A percentile compares a stretch with the other conserved stretches of the same genome.
phyloP scores from a whole-genome alignment of 768 basidiomycete genomes.

The Scleroderma bovista region DNA sequence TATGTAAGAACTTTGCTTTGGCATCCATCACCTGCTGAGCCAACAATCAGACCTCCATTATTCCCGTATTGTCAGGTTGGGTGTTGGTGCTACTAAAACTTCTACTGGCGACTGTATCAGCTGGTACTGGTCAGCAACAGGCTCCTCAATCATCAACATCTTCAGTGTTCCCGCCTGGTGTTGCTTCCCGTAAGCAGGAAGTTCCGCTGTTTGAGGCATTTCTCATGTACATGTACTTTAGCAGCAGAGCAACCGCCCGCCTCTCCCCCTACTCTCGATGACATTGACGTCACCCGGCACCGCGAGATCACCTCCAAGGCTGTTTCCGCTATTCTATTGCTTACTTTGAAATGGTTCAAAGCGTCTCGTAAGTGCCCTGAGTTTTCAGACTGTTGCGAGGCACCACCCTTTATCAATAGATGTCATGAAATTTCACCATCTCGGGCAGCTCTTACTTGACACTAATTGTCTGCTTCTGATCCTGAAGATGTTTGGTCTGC shows the following conservation, averaged over 20 bases:
- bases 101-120: constrained; percentile 87
- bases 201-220: neutral
- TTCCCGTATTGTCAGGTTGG: constrained; percentile 84
- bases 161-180: constrained; percentile 66
- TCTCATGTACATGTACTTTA: constrained; percentile 16
- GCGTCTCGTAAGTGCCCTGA: constrained; percentile 73
- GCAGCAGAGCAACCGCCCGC: constrained; percentile 59
- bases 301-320: constrained; percentile 98
- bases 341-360: constrained; percentile 97
- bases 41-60: constrained; percentile 59
- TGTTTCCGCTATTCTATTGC: constrained; percentile 87
- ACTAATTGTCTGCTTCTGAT: constrained; percentile 92
- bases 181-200: constrained; percentile 51
- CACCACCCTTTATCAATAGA: constrained; percentile 44
- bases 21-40: neutral
- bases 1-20: constrained; percentile 56
- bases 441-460: constrained; percentile 92
- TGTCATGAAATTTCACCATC: constrained; percentile 97
- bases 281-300: constrained; percentile 89
- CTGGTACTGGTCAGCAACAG: constrained; percentile 51
- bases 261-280: constrained; percentile 76
- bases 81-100: constrained; percentile 92
- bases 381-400: neutral
- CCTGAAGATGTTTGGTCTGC: constrained; percentile 96
- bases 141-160: constrained; percentile 63